Conservation (phyloP, 495 filamentous ascomycete species). For the Penicillium maclennaniae region DNA sequence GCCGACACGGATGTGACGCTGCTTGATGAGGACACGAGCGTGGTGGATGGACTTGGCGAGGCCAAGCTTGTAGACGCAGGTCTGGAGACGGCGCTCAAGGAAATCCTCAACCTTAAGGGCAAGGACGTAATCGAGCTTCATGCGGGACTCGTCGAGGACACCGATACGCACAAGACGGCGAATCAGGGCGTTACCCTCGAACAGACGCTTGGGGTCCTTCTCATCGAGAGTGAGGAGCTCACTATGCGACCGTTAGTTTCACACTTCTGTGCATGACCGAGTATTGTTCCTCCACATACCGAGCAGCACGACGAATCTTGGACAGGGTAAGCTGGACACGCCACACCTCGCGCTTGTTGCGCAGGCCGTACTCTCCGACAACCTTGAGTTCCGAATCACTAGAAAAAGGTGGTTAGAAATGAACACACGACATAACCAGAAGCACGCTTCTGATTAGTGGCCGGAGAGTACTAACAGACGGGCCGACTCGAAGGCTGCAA, state of each 20-base stretch:
- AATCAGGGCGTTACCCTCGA: constrained; percentile 99
- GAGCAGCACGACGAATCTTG: constrained; percentile 99
- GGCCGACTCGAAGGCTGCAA: constrained; percentile 88
- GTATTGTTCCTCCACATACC: constrained; percentile 56
- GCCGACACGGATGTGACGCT: constrained; percentile 98
- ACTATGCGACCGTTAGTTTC: constrained; percentile 49
- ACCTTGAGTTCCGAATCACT: constrained; percentile 99
- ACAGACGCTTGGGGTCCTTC: constrained; percentile 99
- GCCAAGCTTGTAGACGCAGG: constrained; percentile 99
- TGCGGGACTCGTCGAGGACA: constrained; percentile 99
- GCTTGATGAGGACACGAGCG: constrained; percentile 97
- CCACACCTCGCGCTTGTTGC: constrained; percentile 99
- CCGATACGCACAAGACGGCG: constrained; percentile 98
- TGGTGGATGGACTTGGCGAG: constrained; percentile 99
- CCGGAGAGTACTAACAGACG: constrained; percentile 94
- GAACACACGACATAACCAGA: constrained; percentile 86
- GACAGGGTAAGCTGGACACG: constrained; percentile 98
- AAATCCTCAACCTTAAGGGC: constrained; percentile 98
- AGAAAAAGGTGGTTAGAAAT: constrained; percentile 40
- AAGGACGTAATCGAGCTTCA: constrained; percentile 99
- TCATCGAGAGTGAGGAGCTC: constrained; percentile 99
- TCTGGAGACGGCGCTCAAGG: constrained; percentile 98
- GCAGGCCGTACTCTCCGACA: constrained; percentile 97
- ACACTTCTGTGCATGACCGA: neutral
- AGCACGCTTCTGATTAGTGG: constrained; percentile 98